Base-by-base conservation (phyloP, 306 rosid genomes). In the peach (Prunus persica) region DNA sequence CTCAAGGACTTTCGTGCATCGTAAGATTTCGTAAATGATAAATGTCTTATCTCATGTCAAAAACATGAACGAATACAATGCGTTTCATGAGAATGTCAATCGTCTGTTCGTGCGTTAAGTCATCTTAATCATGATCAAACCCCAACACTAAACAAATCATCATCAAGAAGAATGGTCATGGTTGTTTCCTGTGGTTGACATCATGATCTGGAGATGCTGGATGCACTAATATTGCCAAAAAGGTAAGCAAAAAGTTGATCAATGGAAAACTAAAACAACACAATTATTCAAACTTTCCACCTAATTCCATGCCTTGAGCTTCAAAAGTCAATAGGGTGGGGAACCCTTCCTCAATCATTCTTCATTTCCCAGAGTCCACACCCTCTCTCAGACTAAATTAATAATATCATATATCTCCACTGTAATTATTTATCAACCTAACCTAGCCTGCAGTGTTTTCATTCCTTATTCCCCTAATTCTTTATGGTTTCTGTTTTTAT, bases 301-400 rank as follows among this genome's bases (percentile, higher is more conserved):
- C 83, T 80, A 88, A 78, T 81, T 8, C 81, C 18, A 55, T 77
- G 78, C 75, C 84, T 75, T 56, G 86, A 84, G 82, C 57, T 62
- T 72, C 49, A n/a, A 80, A 90, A 90, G 89, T 88, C 92, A 86
- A 86, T 65, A 78, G 43, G 82, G 89, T 83, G 79, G 88, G 82
- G 60, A 62, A 30, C 56, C 74, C 68, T 75, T 41, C 9, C 19
- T 78, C 77, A 82, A 84, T 87, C 86, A 84, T 81, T 86, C 75
- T 60, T 63, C 83, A 85, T 20, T 81, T 77, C 85, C 79, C 83
- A 70, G 51, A 43, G 4, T 30, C n/a, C 12, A 64, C 27, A 55
- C 57, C 15, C 50, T 3, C 32, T 30, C 32, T 32, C 38, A 32
- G 9, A 38, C 1, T 54, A 67, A 75, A 41, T 18, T 11, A 28